phyloP scores from a whole-genome alignment of 306 rosid species.

The Lupinus albus region DNA sequence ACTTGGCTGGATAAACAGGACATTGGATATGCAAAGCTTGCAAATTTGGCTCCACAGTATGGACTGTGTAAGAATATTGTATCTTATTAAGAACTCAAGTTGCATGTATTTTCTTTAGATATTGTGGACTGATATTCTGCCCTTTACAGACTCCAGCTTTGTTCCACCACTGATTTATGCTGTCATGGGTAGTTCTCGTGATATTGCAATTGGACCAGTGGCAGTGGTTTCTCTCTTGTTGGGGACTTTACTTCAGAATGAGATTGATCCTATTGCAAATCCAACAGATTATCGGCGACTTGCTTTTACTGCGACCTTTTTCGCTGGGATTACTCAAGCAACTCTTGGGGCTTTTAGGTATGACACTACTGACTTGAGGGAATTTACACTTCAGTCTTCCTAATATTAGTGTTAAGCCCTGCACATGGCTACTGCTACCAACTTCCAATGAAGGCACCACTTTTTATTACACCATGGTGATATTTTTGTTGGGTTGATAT shows the following conservation, averaged over 20 bases:
- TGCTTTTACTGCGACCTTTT: conserved; percentile 93
- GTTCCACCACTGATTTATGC: conserved; percentile 93
- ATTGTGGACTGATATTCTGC: conserved; percentile 35
- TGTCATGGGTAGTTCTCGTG: conserved; percentile 96
- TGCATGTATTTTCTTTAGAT: conserved; percentile 20
- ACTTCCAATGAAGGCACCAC: neutral
- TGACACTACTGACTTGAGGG: neutral
- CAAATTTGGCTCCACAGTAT: conserved; percentile 83
- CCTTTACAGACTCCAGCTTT: conserved; percentile 79
- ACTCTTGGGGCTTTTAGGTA: conserved; percentile 90
- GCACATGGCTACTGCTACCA: neutral
- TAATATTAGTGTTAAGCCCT: neutral
- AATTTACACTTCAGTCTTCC: no score
- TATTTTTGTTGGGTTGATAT: neutral
- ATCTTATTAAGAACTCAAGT: conserved; percentile 14
- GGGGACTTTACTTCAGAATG: conserved; percentile 81
- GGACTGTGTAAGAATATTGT: conserved; percentile 74
- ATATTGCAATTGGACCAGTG: conserved; percentile 96
- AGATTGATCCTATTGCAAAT: conserved; percentile 63
- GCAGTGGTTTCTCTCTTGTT: conserved; percentile 93
- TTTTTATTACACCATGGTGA: conserved; percentile 1
- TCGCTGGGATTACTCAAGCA: conserved; percentile 91
- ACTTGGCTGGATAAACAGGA: conserved; percentile 59
- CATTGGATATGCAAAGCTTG: conserved; percentile 91
- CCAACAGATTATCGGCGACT: conserved; percentile 65